phyloP scores from a whole-genome alignment of 2,329 filamentous ascomycete species.

The Zymoseptoria ardabiliae region DNA sequence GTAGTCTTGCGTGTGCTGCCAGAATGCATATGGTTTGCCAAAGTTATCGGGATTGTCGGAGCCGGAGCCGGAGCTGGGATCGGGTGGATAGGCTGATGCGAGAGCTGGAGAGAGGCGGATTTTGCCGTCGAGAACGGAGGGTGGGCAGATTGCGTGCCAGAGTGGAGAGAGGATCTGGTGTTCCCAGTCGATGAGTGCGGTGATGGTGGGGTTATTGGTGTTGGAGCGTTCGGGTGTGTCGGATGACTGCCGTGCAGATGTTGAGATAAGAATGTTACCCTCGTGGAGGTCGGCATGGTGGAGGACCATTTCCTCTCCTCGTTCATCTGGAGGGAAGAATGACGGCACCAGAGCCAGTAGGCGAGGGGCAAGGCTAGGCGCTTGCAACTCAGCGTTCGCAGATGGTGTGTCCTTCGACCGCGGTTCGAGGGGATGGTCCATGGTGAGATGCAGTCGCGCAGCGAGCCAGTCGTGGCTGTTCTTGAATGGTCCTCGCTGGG shows the following conservation, averaged over 20 bases:
- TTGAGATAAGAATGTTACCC: constrained; percentile 2
- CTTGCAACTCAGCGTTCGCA: background rate
- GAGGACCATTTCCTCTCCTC: background rate
- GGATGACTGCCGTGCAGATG: background rate
- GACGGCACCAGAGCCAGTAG: background rate
- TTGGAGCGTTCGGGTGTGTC: too few relatives aligned
- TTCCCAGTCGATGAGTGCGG: constrained; percentile 8
- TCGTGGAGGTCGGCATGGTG: constrained; percentile 3
- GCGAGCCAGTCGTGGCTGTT: background rate
- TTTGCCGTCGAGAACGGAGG: background rate
- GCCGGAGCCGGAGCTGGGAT: too few relatives aligned
- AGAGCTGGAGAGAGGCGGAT: background rate
- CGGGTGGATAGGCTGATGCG: background rate
- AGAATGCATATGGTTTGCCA: background rate
- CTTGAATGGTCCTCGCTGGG: background rate
- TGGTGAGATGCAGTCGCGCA: background rate
- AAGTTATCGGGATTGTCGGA: background rate
- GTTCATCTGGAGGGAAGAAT: background rate
- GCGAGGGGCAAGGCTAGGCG: background rate
- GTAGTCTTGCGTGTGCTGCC: background rate
- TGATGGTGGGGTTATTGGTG: background rate
- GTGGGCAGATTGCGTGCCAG: background rate
- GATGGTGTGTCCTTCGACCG: background rate
- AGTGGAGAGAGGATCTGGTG: background rate
- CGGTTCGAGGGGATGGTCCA: background rate